These are phyloP conservation scores for Huntiella decipiens DNA, from an alignment of 2,329 filamentous ascomycete genomes.

Conservation along the genomic window DNA sequence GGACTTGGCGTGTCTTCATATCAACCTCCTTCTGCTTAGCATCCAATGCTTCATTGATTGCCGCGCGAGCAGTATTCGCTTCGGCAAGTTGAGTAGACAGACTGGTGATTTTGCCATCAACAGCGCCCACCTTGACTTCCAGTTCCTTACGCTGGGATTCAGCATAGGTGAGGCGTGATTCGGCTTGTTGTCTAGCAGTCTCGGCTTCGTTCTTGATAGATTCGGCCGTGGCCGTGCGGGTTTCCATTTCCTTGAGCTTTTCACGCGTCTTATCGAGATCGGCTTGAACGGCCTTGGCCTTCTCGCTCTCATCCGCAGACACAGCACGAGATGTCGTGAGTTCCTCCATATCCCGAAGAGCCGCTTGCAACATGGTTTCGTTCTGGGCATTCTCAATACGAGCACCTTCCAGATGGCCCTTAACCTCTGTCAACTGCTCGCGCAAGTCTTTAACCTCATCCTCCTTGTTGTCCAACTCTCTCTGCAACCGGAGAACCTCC, in stretches of 20 bases:
- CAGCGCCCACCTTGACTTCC: slow-evolving; percentile 13
- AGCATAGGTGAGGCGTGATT: slow-evolving; percentile 7
- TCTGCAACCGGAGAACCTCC: slow-evolving; percentile 27
- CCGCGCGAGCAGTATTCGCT: slow-evolving; percentile 19
- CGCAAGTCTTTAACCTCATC: slow-evolving; percentile 11
- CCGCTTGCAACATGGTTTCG: slow-evolving; percentile 16
- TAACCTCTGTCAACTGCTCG: slow-evolving; percentile 11
- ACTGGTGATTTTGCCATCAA: slow-evolving; percentile 18
- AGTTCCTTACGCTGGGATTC: slow-evolving; percentile 11
- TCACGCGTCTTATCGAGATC: slow-evolving; percentile 24
- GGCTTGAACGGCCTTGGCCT: slow-evolving; percentile 19
- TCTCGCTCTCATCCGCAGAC: slow-evolving; percentile 10
- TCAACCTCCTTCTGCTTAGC: slow-evolving; percentile 25
- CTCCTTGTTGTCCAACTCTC: slow-evolving; percentile 11
- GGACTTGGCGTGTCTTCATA: slow-evolving; percentile 20
- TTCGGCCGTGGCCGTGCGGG: slow-evolving; percentile 9
- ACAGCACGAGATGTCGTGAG: slow-evolving; percentile 13
- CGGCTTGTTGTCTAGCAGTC: slow-evolving; percentile 11
- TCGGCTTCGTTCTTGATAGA: slow-evolving; percentile 10
- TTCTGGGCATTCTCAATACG: slow-evolving; percentile 14
- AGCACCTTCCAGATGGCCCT: slow-evolving; percentile 11
- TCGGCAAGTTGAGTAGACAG: slow-evolving; percentile 21
- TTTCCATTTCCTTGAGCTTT: slow-evolving; percentile 20
- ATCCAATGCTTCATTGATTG: slow-evolving; percentile 20
- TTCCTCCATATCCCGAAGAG: slow-evolving; percentile 12